phyloP scores from a whole-genome alignment of 495 filamentous ascomycete genomes.

The Penicillium odoratum region DNA sequence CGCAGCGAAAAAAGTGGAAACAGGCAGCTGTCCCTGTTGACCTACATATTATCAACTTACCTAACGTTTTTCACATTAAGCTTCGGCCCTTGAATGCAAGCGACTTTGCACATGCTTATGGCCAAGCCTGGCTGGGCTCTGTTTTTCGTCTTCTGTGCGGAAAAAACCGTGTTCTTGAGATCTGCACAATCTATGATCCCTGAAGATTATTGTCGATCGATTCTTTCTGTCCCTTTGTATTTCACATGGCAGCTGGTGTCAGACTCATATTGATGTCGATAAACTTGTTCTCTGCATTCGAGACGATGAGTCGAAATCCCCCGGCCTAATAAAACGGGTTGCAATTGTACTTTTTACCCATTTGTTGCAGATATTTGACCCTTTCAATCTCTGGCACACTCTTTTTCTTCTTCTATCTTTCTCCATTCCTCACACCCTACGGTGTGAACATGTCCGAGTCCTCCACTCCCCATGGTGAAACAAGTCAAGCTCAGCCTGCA shows the following conservation, averaged over 20 bases:
- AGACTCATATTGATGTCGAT: conserved; percentile 4
- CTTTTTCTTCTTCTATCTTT: neutral
- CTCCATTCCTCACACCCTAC: neutral
- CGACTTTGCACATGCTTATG: conserved; percentile 4
- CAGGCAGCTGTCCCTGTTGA: conserved; percentile 1
- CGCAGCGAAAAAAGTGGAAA: neutral
- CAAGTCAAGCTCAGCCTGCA: conserved; percentile 18
- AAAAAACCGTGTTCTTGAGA: neutral
- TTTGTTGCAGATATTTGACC: neutral
- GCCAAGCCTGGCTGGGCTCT: neutral
- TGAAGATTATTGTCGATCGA: conserved; percentile 9
- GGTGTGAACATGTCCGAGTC: conserved; percentile 34
- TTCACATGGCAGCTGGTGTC: conserved; percentile 6
- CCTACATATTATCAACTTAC: neutral
- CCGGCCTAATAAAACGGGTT: conserved; percentile 11
- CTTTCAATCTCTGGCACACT: neutral
- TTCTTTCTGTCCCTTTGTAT: neutral
- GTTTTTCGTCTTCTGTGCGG: neutral
- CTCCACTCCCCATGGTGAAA: conserved; percentile 36
- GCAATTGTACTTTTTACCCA: neutral
- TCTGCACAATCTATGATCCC: conserved; percentile 7
- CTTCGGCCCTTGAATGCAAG: conserved; percentile 4
- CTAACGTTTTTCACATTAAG: conserved; percentile 3
- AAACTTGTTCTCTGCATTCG: conserved; percentile 9
- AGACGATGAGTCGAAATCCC: conserved; percentile 24